Conservation (phyloP, 73 alveolate species). For the Paramecium pentaurelia region DNA sequence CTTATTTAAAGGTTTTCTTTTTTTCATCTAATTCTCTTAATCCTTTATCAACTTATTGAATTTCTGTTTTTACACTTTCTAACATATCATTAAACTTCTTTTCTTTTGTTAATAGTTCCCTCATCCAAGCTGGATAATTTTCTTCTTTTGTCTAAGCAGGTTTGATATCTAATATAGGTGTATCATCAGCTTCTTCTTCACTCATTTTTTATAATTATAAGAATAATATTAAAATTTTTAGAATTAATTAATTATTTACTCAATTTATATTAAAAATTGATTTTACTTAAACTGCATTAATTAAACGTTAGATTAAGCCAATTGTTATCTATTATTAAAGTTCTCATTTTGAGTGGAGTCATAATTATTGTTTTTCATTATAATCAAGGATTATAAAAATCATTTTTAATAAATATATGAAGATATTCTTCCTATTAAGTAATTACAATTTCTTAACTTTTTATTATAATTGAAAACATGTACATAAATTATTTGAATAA, state of each 20-base stretch:
- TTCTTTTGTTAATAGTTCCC: not conserved
- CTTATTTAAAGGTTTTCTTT: not conserved
- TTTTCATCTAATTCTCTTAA: constrained; percentile 23
- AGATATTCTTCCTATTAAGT: too few relatives aligned
- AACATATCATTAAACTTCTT: not conserved
- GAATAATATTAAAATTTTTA: too few relatives aligned
- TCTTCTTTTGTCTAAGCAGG: constrained; percentile 12
- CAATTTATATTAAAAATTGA: not conserved
- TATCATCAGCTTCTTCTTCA: constrained; percentile 33
- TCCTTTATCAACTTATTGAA: not conserved
- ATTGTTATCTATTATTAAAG: too few relatives aligned
- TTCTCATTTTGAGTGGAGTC: too few relatives aligned
- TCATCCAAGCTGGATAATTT: constrained; percentile 47
- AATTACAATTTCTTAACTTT: too few relatives aligned
- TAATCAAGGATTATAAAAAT: too few relatives aligned
- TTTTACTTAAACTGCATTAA: too few relatives aligned
- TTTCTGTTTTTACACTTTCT: not conserved
- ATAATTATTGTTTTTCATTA: too few relatives aligned
- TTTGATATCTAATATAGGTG: constrained; percentile 14
- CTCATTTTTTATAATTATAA: not conserved
- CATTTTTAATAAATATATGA: too few relatives aligned
- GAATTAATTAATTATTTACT: not conserved
- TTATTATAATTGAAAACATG: too few relatives aligned
- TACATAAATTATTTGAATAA: too few relatives aligned
- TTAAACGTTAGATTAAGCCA: too few relatives aligned